These are phyloP conservation scores for Ashbya aceris DNA, from an alignment of 1,139 yeast genomes.

Conservation along the genomic window DNA sequence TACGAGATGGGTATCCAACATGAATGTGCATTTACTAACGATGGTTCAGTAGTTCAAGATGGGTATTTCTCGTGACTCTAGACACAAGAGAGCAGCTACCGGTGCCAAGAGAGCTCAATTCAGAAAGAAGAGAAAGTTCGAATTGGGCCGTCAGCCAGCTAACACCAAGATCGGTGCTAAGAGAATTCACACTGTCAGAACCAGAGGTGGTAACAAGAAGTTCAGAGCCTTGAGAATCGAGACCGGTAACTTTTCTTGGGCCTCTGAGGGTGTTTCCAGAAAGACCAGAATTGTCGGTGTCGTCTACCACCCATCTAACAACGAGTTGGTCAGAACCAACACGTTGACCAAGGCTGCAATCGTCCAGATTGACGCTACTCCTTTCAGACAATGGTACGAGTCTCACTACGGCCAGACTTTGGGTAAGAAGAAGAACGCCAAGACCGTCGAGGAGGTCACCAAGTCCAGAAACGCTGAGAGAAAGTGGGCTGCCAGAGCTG, in stretches of 20 bases:
- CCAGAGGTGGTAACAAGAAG: slow-evolving; percentile 99
- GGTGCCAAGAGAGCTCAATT: slow-evolving; percentile 99
- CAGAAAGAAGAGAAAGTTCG: slow-evolving; percentile 99
- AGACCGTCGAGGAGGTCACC: slow-evolving; percentile 44
- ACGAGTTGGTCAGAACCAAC: slow-evolving; percentile 99
- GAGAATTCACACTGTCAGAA: slow-evolving; percentile 98
- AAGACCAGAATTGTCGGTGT: slow-evolving; percentile 98
- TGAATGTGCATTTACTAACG: slow-evolving; percentile 14
- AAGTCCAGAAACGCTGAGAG: slow-evolving; percentile 80
- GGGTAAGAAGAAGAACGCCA: slow-evolving; percentile 55
- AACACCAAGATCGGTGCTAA: slow-evolving; percentile 98
- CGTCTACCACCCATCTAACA: slow-evolving; percentile 98
- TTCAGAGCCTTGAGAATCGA: slow-evolving; percentile 99
- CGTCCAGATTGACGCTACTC: slow-evolving; percentile 99
- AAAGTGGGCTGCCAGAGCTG: slow-evolving; percentile 88
- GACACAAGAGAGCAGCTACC: slow-evolving; percentile 99
- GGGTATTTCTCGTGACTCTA: slow-evolving; percentile 99
- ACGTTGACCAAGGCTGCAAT: slow-evolving; percentile 98
- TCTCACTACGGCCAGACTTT: slow-evolving; percentile 91
- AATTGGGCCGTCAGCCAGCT: slow-evolving; percentile 99
- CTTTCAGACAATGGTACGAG: slow-evolving; percentile 99
- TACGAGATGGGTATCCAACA: no score
- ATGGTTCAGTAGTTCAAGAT: slow-evolving; percentile 36
- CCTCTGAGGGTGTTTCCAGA: slow-evolving; percentile 95
- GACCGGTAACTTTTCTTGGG: slow-evolving; percentile 99